Conservation (phyloP, 2,329 filamentous ascomycete genomes). For the Ophiostoma novo-ulmi region DNA sequence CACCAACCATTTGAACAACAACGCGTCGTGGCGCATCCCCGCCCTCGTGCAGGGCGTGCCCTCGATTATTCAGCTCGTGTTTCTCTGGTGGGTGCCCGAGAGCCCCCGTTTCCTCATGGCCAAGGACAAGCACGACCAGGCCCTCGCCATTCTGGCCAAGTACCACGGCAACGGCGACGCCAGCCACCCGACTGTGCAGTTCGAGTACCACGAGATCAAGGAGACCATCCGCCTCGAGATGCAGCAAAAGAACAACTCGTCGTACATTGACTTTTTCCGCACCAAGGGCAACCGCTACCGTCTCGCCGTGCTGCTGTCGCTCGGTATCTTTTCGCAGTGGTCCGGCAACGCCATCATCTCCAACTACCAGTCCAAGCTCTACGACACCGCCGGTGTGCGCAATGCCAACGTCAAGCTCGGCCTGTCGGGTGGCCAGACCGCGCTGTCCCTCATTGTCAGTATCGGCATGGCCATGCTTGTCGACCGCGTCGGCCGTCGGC, state of each 20-base stretch:
- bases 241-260: conserved; percentile 14
- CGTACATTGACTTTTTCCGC: conserved; percentile 22
- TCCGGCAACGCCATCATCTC: conserved; percentile 32
- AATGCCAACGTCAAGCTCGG: conserved; percentile 28
- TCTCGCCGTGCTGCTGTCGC: conserved; percentile 24
- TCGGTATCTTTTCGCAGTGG: conserved; percentile 27
- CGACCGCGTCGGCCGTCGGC: conserved; percentile 28
- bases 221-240: conserved; percentile 37
- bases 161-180: conserved; percentile 26
- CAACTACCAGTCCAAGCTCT: conserved; percentile 34
- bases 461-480: conserved; percentile 22
- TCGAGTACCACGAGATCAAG: conserved; percentile 27
- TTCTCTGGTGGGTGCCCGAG: conserved; percentile 25
- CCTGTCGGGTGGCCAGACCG: conserved; percentile 25
- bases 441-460: conserved; percentile 39
- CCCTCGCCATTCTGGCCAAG: conserved; percentile 34
- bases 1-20: conserved; percentile 35
- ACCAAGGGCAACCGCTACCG: conserved; percentile 27
- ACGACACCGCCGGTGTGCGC: conserved; percentile 34
- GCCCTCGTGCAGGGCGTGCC: conserved; percentile 41
- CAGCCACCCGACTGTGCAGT: conserved; percentile 19
- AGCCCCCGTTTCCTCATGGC: conserved; percentile 23
- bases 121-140: conserved; percentile 35
- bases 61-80: conserved; percentile 22
- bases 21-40: conserved; percentile 35